Percentiles rank a stretch among this genome's conserved stretches.
Evolutionary conservation across 768 basidiomycete genomes (phyloP).

Genomic region (Pleurotus salmoneostramineus): DNA sequence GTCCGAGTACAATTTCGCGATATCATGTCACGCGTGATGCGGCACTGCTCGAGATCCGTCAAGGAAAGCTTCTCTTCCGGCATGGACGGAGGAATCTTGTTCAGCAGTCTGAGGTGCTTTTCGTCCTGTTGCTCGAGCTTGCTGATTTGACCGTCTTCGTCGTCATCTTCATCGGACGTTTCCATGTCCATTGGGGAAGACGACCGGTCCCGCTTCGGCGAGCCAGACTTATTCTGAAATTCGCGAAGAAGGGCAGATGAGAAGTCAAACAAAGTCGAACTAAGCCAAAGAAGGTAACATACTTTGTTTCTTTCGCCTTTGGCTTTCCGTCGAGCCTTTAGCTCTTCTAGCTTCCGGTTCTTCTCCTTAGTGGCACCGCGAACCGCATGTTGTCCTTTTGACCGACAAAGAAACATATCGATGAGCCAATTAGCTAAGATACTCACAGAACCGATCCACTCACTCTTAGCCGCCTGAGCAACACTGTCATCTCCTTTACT

Average conservation of each 20-base stretch:
- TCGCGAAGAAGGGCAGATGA: constrained; percentile 8
- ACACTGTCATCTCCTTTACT: constrained; percentile 47
- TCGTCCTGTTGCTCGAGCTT: constrained; percentile 75
- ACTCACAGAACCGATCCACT: constrained; percentile 17
- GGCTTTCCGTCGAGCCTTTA: constrained; percentile 83
- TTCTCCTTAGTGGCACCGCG: constrained; percentile 82
- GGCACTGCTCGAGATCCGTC: constrained; percentile 56
- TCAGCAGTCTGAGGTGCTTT: constrained; percentile 47
- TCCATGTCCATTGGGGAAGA: constrained; percentile 87
- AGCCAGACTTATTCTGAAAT: constrained; percentile 42
- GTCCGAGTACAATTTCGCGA: constrained; percentile 70
- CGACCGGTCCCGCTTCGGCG: constrained; percentile 67
- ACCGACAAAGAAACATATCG: too few species aligned
- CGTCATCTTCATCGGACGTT: constrained; percentile 82
- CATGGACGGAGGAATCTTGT: constrained; percentile 31
- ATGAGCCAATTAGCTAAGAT: constrained; percentile 3
- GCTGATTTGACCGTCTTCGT: constrained; percentile 77
- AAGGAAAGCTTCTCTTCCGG: constrained; percentile 49
- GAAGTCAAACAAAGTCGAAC: not conserved
- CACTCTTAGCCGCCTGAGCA: constrained; percentile 75
- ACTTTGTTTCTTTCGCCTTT: constrained; percentile 89
- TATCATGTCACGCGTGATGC: constrained; percentile 66
- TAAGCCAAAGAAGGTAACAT: constrained; percentile 15
- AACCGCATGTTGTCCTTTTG: constrained; percentile 65
- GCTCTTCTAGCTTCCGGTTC: constrained; percentile 71